Conservation (phyloP, 2,329 filamentous ascomycete species). For the Botrytis sinoallii region DNA sequence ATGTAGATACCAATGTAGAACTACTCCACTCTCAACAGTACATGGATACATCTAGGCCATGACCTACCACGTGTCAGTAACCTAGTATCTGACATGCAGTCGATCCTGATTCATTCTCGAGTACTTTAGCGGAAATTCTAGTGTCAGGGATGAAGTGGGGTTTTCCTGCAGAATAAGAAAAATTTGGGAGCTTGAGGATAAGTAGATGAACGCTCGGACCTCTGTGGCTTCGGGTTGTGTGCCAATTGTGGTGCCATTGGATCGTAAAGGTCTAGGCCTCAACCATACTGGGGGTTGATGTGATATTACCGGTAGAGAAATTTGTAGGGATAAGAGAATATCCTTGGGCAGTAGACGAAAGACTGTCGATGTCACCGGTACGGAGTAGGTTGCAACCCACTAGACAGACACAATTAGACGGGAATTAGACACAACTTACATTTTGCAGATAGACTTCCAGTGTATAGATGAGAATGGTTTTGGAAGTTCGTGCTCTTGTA, state of each 20-base stretch:
- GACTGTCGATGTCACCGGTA: background rate
- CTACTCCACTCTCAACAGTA: background rate
- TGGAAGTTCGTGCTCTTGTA: background rate
- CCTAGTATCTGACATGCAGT: slow-evolving; percentile 19
- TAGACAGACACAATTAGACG: background rate
- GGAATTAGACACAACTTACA: background rate
- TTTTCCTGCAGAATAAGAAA: background rate
- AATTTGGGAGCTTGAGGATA: background rate
- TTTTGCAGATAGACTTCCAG: background rate
- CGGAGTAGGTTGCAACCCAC: background rate
- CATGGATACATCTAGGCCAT: slow-evolving; percentile 2
- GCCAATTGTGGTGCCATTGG: slow-evolving; percentile 4
- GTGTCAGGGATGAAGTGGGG: slow-evolving; percentile 1
- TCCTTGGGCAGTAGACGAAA: too few species aligned
- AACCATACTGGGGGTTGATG: background rate
- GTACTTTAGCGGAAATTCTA: background rate
- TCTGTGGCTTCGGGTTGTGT: slow-evolving; percentile 1
- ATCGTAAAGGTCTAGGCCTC: background rate
- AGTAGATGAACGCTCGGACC: slow-evolving; percentile 7
- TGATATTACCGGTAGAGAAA: background rate
- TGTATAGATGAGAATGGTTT: background rate
- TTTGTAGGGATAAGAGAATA: background rate
- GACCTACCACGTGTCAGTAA: slow-evolving; percentile 18
- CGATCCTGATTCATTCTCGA: slow-evolving; percentile 18
- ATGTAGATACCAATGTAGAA: background rate